Evolutionary conservation across 169 alveolate species (phyloP), one percentile per base, ranked within the genome.

Genomic region (Toxoplasma gondii): DNA sequence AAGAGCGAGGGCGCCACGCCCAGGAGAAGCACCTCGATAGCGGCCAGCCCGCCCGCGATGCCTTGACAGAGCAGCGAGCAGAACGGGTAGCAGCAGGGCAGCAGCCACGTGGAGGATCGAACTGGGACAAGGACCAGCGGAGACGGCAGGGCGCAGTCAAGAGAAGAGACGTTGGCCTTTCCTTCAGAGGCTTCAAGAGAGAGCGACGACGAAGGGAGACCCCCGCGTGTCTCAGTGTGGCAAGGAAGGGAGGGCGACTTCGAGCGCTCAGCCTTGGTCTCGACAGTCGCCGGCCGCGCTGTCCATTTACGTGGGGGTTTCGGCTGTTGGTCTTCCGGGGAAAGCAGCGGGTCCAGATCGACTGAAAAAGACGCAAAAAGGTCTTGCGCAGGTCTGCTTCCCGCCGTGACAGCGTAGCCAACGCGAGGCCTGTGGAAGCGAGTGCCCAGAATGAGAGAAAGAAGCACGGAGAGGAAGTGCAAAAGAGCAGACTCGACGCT

Each of bases 341-440:
- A 49, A 64, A 64, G 74, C 7, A 10, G 22, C 58, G 74, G 74
- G 74, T 64, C 74, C n/a, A 64, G n/a, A 27, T 64, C 74, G 29
- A 64, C 22, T 16, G 34, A 16, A 27, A 64, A 64, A 27, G 74
- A 64, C 7, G 74, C 24, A 16, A 22, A 31, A 64, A 64, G 4
- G n/a, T 64, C 74, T 27, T 31, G 74, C 9, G 74, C 9, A 4
- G 74, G 74, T 27, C 24, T 4, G 22, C 74, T 64, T 19, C 74
- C 74, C 29, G 74, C 74, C 74, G 74, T 64, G 74, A 64, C 74
- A 16, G n/a, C 74, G 74, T 64, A 64, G 74, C 74, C 74, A 31
- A 7, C n/a, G n/a, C 74, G 74, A 16, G 74, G 74, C 74, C 34
- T 4, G 31, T 64, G 31, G 29, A 64, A 64, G 74, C 31, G 74